Conservation (phyloP, 306 rosid species). For the Cucurbita moschata region DNA sequence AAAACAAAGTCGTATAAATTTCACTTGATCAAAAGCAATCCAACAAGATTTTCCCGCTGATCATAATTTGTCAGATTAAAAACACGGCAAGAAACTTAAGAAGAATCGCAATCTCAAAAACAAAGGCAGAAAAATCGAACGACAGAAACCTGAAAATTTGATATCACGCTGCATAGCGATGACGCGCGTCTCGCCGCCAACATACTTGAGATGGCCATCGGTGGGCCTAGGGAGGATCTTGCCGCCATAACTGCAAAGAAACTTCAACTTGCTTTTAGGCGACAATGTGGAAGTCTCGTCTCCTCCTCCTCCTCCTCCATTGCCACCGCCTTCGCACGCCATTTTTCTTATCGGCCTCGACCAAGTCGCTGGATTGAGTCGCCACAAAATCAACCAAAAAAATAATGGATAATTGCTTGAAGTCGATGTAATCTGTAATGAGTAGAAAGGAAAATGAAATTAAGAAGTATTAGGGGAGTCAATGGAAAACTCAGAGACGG, state of each 20-base stretch:
- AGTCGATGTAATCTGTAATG: neutral
- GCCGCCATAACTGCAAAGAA: slow-evolving; percentile 79
- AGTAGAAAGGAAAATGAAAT: neutral
- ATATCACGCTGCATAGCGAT: slow-evolving; percentile 35
- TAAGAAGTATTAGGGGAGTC: neutral
- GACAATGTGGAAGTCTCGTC: slow-evolving; percentile 15
- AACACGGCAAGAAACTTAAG: neutral
- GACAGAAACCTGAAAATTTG: slow-evolving; percentile 34
- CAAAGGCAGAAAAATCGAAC: neutral
- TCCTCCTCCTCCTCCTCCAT: neutral
- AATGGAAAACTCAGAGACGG: neutral
- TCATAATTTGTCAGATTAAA: neutral
- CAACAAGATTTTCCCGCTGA: neutral
- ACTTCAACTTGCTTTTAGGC: slow-evolving; percentile 41
- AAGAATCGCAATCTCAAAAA: neutral
- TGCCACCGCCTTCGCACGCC: slow-evolving; percentile 18
- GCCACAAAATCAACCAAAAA: neutral
- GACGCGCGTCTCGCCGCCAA: slow-evolving; percentile 87
- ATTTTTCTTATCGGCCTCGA: slow-evolving; percentile 2
- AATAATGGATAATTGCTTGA: neutral
- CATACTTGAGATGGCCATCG: slow-evolving; percentile 62
- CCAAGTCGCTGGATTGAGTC: neutral
- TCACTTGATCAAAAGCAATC: neutral
- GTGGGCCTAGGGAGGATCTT: slow-evolving; percentile 58
- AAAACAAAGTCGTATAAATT: neutral